These are phyloP conservation scores for Nicotiana tabacum DNA, from an alignment of 257 asterid species.

Conservation along the genomic window DNA sequence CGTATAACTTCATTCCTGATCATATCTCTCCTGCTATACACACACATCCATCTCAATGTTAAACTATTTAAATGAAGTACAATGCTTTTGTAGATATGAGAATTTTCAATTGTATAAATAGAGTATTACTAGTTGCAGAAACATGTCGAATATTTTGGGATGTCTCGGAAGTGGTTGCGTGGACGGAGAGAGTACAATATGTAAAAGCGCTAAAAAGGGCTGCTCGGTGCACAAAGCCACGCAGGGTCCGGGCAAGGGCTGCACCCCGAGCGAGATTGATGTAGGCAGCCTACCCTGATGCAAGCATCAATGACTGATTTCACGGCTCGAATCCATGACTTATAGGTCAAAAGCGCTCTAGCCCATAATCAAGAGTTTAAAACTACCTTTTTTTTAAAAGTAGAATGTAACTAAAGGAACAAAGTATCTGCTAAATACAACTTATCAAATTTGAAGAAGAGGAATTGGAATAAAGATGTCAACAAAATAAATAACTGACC, in stretches of 20 bases:
- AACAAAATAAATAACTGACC: too few species aligned
- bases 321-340: too few species aligned
- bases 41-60: too few species aligned
- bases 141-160: background rate
- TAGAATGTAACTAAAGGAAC: background rate
- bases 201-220: background rate
- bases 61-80: background rate
- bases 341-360: background rate
- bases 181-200: background rate
- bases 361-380: background rate
- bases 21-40: too few species aligned
- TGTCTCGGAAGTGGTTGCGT: background rate
- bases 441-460: background rate
- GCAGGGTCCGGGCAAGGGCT: too few species aligned
- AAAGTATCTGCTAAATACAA: background rate
- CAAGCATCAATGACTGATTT: too few species aligned
- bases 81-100: background rate
- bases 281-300: too few species aligned
- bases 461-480: background rate
- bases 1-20: too few species aligned
- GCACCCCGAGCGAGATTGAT: too few species aligned
- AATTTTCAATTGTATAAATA: background rate
- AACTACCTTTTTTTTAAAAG: background rate
- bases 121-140: background rate
- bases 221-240: too few species aligned